Percentiles rank a stretch among this genome's conserved stretches.
Evolutionary conservation across 352 stramenopile species (phyloP).

Genomic region (Phytophthora crassamura): DNA sequence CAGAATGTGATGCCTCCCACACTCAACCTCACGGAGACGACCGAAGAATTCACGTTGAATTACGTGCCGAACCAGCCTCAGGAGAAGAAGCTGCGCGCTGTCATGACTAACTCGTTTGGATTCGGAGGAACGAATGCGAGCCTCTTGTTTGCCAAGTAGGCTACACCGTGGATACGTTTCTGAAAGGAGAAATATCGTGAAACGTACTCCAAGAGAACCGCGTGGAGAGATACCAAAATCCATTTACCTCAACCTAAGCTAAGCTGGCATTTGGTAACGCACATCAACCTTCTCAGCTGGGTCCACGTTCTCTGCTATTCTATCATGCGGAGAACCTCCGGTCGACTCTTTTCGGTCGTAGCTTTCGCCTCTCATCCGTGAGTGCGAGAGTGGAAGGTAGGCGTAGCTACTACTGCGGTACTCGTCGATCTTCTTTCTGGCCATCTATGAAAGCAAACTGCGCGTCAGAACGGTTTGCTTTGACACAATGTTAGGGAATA

Average conservation of each 20-base stretch:
- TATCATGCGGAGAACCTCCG: constrained; percentile 1
- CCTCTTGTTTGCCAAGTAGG: constrained; percentile 79
- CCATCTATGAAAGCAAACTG: constrained; percentile 30
- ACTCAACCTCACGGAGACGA: constrained; percentile 90
- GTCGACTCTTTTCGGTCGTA: constrained; percentile 13
- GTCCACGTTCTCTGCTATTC: constrained; percentile 22
- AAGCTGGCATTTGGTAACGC: constrained; percentile 42
- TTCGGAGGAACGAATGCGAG: constrained; percentile 97
- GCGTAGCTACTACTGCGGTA: constrained; percentile 52
- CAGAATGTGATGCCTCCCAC: constrained; percentile 94
- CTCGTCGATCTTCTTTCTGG: constrained; percentile 66
- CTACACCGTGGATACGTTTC: neutral
- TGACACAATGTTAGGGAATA: neutral
- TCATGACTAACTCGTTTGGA: constrained; percentile 97
- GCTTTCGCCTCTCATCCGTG: constrained; percentile 16
- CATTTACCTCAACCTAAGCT: constrained; percentile 18
- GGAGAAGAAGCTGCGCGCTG: constrained; percentile 77
- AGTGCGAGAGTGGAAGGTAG: constrained; percentile 29
- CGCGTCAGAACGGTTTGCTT: constrained; percentile 2
- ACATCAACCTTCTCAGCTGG: constrained; percentile 34
- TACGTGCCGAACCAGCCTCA: constrained; percentile 78
- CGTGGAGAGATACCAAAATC: neutral
- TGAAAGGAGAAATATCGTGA: neutral
- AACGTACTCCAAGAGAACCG: no score
- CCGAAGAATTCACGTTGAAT: constrained; percentile 85